A percentile compares a stretch with the other conserved stretches of the same genome.
Evolutionary conservation across 306 rosid species (phyloP).

Genomic region (Albizia julibrissin): DNA sequence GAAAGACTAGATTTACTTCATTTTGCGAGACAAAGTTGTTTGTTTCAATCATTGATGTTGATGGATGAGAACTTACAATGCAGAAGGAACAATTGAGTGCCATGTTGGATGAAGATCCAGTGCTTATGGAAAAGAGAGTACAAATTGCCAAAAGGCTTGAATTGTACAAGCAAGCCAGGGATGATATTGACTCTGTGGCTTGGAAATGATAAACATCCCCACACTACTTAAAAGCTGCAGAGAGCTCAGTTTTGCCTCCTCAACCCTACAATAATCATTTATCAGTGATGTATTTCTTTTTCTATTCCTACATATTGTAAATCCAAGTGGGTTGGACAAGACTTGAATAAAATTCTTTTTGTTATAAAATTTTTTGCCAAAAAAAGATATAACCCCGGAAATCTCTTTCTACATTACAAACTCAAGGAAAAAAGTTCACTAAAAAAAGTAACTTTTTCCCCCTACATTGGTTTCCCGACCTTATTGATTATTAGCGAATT

Average conservation of each 20-base stretch:
- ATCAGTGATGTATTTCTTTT: conserved; percentile 12
- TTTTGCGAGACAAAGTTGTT: not conserved
- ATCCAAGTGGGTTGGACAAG: not conserved
- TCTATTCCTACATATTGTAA: not conserved
- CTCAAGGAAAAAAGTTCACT: not conserved
- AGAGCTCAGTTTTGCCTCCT: not conserved
- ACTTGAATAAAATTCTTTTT: not conserved
- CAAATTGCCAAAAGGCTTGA: conserved; percentile 87
- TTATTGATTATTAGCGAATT: too few relatives aligned
- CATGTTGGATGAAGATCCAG: conserved; percentile 95
- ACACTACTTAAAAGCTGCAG: conserved; percentile 4
- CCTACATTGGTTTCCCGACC: too few relatives aligned
- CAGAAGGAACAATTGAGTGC: conserved; percentile 93
- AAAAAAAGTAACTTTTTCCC: too few relatives aligned
- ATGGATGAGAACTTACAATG: conserved; percentile 18
- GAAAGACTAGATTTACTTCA: not conserved
- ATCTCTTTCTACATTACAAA: not conserved
- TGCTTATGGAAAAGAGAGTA: conserved; percentile 83
- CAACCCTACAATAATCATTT: conserved; percentile 27
- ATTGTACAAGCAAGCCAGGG: conserved; percentile 94
- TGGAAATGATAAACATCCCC: conserved; percentile 65
- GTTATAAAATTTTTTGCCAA: not conserved
- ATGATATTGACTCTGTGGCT: conserved; percentile 90
- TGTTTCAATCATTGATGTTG: not conserved
- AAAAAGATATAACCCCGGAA: not conserved